Evolutionary conservation across 192 early-diverging fungal species (phyloP), one percentile per base, ranked within the genome.

Genomic region (Thamnidium elegans): DNA sequence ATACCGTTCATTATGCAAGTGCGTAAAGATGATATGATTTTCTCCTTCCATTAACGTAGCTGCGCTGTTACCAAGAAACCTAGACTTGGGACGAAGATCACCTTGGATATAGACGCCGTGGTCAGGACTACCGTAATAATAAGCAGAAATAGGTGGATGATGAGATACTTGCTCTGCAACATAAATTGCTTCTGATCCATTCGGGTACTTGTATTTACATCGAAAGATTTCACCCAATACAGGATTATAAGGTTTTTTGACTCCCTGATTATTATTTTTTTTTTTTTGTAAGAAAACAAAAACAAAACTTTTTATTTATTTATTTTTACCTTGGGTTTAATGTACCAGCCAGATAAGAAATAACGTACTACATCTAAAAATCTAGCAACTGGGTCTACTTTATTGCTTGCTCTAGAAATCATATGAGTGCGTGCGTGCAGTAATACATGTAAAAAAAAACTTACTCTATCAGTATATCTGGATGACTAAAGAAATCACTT

Each of bases 161-260:
- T 98, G 96, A 39, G 91, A 90, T 9, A 95, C 89, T 74, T 98
- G 96, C 76, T 98, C 96, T 15, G 91, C 83, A 8, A 96, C 69
- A 69, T 90, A 94, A 66, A 81, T 88, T 20, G 92, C 89, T 50
- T 86, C 78, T 34, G 91, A 86, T 5, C 72, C 73, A 72, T 93
- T 87, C 13, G 70, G 51, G 58, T 89, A 92, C 59, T 81, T 78
- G 81, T 86, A 96, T 62, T 83, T 74, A 52, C 91, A 93, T n/a
- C 87, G 86, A 79, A 96, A 96, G 17, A 89, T 79, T 73, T 98
- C 96, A 50, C 94, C 94, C 32, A 98, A 82, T 20, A 95, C 85
- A 23, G 96, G 94, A 58, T 96, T 96, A 76, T 94, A 98, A 4
- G 96, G 94, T 69, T 98, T 98, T 65, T 92, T 90, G 14, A 98